Evolutionary conservation across 2,329 filamentous ascomycete species (phyloP), one percentile per base, ranked within the genome.

Genomic region (Ophiocordyceps unilateralis): DNA sequence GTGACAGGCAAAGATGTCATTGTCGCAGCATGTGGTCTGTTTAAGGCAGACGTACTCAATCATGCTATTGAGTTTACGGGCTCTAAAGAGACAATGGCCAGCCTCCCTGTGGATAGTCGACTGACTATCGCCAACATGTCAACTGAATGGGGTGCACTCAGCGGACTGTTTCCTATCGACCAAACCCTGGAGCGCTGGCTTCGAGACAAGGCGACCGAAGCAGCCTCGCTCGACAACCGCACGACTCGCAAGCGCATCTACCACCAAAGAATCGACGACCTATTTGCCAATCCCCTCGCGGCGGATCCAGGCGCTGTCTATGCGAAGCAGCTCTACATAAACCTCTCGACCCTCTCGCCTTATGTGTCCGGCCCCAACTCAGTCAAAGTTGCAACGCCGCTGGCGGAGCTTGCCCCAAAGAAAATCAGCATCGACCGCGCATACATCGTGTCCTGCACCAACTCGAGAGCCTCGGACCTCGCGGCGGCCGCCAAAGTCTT

Each of bases 1-100:
- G 87, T 94, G 1, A 86, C 82, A 0, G 89, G 87, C 24, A 96
- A 98, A 61, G 91, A 96, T 58, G 83, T 94, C 12, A 96, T 96
- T 50, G 74, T 95, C 22, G 84, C 86, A 1, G 70, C 96, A 1
- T 93, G 85, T 51, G 84, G 83, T 1, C 63, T 94, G 0, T 93
- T 96, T 66, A 76, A 82, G 43, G 81, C 86, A 51, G 85, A 94
- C 39, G 89, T 95, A 0, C 69, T 95, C 14, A 96, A 96, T 63
- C 86, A 94, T 56, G 78, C 78, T 5, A 79, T 96, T 46, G 89
- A 96, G 55, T 94, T 95, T 54, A 78, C 76, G 0, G 89, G 88
- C 12, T 78, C 79, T 0, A 77, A 85, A 48, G 70, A 87, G 56
- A 93, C 87, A 0, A 73, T 91, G 68, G 55, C 63, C 38, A 86